Evolutionary conservation across 306 rosid genomes (phyloP).

Genomic region (Betula pendula): DNA sequence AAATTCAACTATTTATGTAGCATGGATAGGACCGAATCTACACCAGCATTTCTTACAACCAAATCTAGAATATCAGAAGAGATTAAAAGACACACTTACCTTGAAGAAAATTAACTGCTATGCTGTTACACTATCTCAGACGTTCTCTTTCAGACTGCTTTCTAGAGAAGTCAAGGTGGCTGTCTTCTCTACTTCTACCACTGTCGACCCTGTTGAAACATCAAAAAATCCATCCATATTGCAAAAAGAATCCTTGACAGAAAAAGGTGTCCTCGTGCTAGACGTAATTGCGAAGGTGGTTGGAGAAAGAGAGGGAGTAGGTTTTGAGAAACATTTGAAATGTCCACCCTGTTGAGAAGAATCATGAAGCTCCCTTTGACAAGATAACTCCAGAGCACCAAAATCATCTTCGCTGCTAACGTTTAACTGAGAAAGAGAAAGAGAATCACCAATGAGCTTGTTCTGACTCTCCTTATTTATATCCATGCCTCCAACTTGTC

Average conservation of each 20-base stretch:
- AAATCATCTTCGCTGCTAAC: constrained; percentile 36
- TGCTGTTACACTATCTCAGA: constrained; percentile 24
- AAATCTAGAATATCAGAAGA: constrained; percentile 21
- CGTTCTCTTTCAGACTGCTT: constrained; percentile 38
- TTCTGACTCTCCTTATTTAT: constrained; percentile 31
- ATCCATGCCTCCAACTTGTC: constrained; percentile 48
- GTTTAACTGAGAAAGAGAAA: constrained; percentile 29
- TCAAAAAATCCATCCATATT: constrained; percentile 38
- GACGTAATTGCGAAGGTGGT: constrained; percentile 25
- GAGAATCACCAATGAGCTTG: constrained; percentile 28
- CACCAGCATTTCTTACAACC: constrained; percentile 18
- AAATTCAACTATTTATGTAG: constrained; percentile 7
- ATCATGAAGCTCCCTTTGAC: constrained; percentile 29
- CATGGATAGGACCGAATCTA: constrained; percentile 18
- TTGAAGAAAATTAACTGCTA: background rate
- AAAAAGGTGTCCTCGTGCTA: constrained; percentile 43
- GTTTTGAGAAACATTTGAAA: constrained; percentile 14
- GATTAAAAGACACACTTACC: background rate
- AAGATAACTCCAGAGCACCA: constrained; percentile 23
- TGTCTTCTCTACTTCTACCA: constrained; percentile 35
- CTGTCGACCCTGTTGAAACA: constrained; percentile 33
- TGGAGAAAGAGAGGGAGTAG: constrained; percentile 25
- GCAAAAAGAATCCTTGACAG: constrained; percentile 50
- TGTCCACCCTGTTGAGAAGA: constrained; percentile 22
- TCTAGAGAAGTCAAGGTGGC: constrained; percentile 17